Conservation (phyloP, 2,329 filamentous ascomycete genomes). For the Fusarium newnesense region DNA sequence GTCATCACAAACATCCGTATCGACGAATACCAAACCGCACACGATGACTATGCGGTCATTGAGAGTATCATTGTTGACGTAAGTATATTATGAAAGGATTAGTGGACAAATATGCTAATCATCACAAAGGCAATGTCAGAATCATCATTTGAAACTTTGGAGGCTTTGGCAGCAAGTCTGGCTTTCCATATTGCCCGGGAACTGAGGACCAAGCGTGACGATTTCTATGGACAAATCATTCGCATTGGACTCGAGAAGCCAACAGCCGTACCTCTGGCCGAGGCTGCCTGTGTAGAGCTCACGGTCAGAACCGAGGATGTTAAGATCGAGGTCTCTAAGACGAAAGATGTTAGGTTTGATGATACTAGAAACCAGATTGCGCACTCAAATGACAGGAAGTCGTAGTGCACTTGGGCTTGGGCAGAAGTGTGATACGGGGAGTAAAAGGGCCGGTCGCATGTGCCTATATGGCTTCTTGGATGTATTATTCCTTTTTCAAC, state of each 20-base stretch:
- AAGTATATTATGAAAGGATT: slow-evolving; percentile 39
- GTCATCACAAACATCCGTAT: slow-evolving; percentile 72
- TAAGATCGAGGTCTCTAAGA: slow-evolving; percentile 20
- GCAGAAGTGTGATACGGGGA: background rate
- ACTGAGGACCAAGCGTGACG: slow-evolving; percentile 45
- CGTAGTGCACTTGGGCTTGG: background rate
- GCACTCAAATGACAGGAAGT: background rate
- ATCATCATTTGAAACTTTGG: slow-evolving; percentile 71
- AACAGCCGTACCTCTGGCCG: slow-evolving; percentile 76
- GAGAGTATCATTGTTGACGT: slow-evolving; percentile 73
- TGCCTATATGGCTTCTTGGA: background rate
- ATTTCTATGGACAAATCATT: slow-evolving; percentile 59
- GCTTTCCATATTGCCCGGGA: slow-evolving; percentile 58
- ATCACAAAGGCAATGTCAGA: slow-evolving; percentile 60
- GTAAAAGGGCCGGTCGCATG: background rate
- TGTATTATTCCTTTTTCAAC: background rate
- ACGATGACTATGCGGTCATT: slow-evolving; percentile 64
- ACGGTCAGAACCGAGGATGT: slow-evolving; percentile 45
- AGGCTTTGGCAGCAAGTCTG: slow-evolving; percentile 65
- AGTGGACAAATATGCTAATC: background rate
- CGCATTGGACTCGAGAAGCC: slow-evolving; percentile 76
- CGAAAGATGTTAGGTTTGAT: slow-evolving; percentile 20
- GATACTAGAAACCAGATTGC: slow-evolving; percentile 19
- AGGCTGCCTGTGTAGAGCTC: slow-evolving; percentile 73
- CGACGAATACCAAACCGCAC: slow-evolving; percentile 58